Percentiles rank a stretch among this genome's conserved stretches.
Evolutionary conservation across 805 yeast genomes (phyloP).

Genomic region (Hagleromyces aurorensis): DNA sequence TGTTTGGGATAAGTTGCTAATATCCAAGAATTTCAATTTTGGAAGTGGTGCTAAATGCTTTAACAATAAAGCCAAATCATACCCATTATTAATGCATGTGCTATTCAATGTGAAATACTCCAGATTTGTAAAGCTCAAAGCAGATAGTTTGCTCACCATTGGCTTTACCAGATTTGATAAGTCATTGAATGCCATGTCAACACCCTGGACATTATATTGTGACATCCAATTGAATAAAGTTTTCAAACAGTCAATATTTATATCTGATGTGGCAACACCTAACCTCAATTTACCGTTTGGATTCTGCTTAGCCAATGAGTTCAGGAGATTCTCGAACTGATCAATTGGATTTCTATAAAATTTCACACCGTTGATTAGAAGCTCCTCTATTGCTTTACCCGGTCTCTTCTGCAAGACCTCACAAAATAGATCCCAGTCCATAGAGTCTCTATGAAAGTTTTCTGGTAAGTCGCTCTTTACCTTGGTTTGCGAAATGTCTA

Average conservation of each 20-base stretch:
- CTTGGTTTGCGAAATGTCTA: slow-evolving; percentile 65
- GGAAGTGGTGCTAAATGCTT: slow-evolving; percentile 46
- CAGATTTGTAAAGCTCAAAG: slow-evolving; percentile 22
- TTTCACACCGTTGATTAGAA: slow-evolving; percentile 73
- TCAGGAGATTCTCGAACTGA: slow-evolving; percentile 47
- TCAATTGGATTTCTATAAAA: slow-evolving; percentile 40
- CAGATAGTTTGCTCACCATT: slow-evolving; percentile 19
- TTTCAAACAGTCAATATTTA: slow-evolving; percentile 50
- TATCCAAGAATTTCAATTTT: slow-evolving; percentile 60
- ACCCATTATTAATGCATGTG: slow-evolving; percentile 47
- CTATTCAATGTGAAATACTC: slow-evolving; percentile 56
- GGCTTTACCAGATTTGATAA: slow-evolving; percentile 31
- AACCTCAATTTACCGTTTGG: slow-evolving; percentile 34
- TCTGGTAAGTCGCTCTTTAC: slow-evolving; percentile 31
- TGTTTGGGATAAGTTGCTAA: slow-evolving; percentile 59
- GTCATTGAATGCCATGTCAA: slow-evolving; percentile 83
- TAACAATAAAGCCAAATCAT: slow-evolving; percentile 43
- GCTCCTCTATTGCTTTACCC: slow-evolving; percentile 58
- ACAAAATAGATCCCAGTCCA: slow-evolving; percentile 76
- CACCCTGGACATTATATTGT: slow-evolving; percentile 40
- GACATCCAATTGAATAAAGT: slow-evolving; percentile 53
- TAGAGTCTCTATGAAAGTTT: slow-evolving; percentile 49
- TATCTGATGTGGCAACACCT: slow-evolving; percentile 71
- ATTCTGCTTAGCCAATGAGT: slow-evolving; percentile 40
- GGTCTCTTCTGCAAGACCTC: slow-evolving; percentile 61